A percentile compares a stretch with the other conserved stretches of the same genome.
Evolutionary conservation across 2,329 filamentous ascomycete species (phyloP).

Genomic region (Aquanectria penicillioides): DNA sequence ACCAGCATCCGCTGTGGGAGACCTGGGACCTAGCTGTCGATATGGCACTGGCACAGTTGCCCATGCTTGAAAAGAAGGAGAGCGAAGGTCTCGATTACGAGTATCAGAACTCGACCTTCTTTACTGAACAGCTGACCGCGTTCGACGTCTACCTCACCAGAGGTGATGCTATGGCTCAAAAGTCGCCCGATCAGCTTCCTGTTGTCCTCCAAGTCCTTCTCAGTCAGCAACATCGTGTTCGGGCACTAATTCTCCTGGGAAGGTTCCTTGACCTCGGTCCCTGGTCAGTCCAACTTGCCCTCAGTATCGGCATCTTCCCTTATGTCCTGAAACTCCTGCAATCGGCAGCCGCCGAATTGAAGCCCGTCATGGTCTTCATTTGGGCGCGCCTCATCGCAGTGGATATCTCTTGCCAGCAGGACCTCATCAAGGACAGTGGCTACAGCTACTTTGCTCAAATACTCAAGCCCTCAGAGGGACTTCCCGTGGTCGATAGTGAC

Average conservation of each 20-base stretch:
- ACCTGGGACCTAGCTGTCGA: slow-evolving; percentile 98
- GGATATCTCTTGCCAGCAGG: slow-evolving; percentile 91
- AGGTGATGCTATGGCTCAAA: slow-evolving; percentile 82
- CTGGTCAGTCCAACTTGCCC: slow-evolving; percentile 97
- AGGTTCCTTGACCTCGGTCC: slow-evolving; percentile 95
- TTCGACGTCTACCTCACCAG: slow-evolving; percentile 95
- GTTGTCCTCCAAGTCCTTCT: slow-evolving; percentile 96
- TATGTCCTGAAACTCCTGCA: slow-evolving; percentile 98
- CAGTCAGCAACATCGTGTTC: slow-evolving; percentile 92
- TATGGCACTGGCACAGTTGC: slow-evolving; percentile 90
- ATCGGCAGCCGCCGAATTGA: slow-evolving; percentile 92
- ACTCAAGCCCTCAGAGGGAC: slow-evolving; percentile 82
- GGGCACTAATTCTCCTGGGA: slow-evolving; percentile 89
- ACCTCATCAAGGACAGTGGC: slow-evolving; percentile 95
- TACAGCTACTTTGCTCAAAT: slow-evolving; percentile 98
- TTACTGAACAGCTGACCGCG: slow-evolving; percentile 94
- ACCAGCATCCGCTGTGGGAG: slow-evolving; percentile 94
- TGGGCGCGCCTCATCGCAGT: slow-evolving; percentile 97
- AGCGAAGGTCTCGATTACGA: slow-evolving; percentile 81
- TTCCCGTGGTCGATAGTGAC: slow-evolving; percentile 87
- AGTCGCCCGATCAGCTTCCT: slow-evolving; percentile 91
- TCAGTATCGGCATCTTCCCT: slow-evolving; percentile 98
- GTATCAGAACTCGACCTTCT: slow-evolving; percentile 95
- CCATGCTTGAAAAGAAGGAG: slow-evolving; percentile 83
- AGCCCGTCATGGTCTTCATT: slow-evolving; percentile 99